Evolutionary conservation across 495 filamentous ascomycete species (phyloP), one percentile per base, ranked within the genome.

Genomic region (Xanthoparmelia taractica): DNA sequence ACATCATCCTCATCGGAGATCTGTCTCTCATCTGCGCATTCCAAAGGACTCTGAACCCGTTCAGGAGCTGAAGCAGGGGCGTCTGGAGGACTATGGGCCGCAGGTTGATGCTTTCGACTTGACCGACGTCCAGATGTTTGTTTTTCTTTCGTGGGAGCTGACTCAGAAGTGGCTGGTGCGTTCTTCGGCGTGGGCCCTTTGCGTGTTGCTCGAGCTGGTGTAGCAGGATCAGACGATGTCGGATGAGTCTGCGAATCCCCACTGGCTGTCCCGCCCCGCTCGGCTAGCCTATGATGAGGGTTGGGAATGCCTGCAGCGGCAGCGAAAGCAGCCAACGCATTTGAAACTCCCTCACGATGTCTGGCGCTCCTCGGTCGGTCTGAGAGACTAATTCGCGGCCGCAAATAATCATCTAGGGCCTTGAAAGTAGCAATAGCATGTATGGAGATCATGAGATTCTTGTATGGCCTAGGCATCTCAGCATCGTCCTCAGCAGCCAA

Each of bases 381-480:
- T 0, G 89, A 85, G 27, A 96, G 68, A 67, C 79, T 90, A 60
- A 99, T 96, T 60, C 93, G 80, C 4, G 95, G 94, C 59, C 93
- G 85, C 50, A 99, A 79, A 75, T 97, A 99, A 72, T 99, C 95
- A 70, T 97, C 94, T 36, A 99, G 76, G 3, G 94, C 88, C 71
- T 97, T 97, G 75, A 99, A 97, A 0, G 92, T 96, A 12, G 95
- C 93, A 72, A 99, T 97, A 36, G 95, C 95, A 74, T 99, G 95
- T 65, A 99, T 97, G 8, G 91, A 93, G 20, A 99, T 93, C 87
- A 96, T 96, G 65, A 97, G 91, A 64, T 92, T 96, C 38, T 88
- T 84, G 68, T 93, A 97, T 18, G 85, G 77, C 29, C 84, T 80
- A 31, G 92, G 93, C 57, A 97, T 91, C 34, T 95, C 88, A 0